Conservation (phyloP, 2,329 filamentous ascomycete species). For the Cladosporium sp. region DNA sequence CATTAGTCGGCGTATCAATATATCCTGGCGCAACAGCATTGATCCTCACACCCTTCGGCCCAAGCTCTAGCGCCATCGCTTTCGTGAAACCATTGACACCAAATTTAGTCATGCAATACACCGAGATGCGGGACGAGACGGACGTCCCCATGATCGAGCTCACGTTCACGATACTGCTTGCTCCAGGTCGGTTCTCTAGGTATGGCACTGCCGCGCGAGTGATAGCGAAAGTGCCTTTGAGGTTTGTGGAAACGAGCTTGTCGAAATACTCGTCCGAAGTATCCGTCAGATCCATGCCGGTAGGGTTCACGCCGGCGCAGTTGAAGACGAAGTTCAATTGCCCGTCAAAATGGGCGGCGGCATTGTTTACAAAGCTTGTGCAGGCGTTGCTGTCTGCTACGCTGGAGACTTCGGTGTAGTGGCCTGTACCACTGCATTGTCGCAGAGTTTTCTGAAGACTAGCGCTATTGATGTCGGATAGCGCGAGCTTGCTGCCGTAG, state of each 20-base stretch:
- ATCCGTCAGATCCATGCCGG: slow-evolving; percentile 30
- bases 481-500: slow-evolving; percentile 40
- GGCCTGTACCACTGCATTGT: slow-evolving; percentile 16
- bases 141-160: slow-evolving; percentile 36
- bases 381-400: slow-evolving; percentile 25
- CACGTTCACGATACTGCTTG: slow-evolving; percentile 40
- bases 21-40: slow-evolving; percentile 40
- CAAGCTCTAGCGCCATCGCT: slow-evolving; percentile 40
- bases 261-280: slow-evolving; percentile 43
- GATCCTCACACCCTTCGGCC: slow-evolving; percentile 34
- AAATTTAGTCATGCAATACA: slow-evolving; percentile 42
- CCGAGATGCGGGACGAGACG: slow-evolving; percentile 35
- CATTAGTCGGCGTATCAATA: slow-evolving; percentile 47
- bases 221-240: slow-evolving; percentile 39
- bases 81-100: slow-evolving; percentile 44
- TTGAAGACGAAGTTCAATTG: slow-evolving; percentile 42
- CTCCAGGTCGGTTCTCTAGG: slow-evolving; percentile 26
- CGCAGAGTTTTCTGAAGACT: slow-evolving; percentile 26
- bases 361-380: slow-evolving; percentile 22
- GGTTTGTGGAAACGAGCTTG: slow-evolving; percentile 36
- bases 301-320: slow-evolving; percentile 37
- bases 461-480: slow-evolving; percentile 37
- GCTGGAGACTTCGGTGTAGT: slow-evolving; percentile 24
- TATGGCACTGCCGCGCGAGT: slow-evolving; percentile 40
- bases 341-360: slow-evolving; percentile 20